phyloP scores from a whole-genome alignment of 2,329 filamentous ascomycete species.

The Aspergillus texensis region DNA sequence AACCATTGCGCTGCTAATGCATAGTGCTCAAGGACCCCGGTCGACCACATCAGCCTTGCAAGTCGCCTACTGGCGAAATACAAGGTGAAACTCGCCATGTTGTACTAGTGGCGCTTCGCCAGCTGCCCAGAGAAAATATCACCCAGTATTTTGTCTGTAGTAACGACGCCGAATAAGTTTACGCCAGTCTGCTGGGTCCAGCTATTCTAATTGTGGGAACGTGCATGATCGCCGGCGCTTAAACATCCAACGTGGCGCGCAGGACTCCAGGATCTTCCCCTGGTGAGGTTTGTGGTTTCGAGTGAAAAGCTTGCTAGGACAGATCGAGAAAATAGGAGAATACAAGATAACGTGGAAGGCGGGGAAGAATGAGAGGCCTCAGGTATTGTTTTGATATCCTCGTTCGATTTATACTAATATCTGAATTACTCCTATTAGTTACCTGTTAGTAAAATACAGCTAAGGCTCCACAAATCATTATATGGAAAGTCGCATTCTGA shows the following conservation, averaged over 20 bases:
- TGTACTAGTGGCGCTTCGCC: background rate
- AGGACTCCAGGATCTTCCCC: background rate
- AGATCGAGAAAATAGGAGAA: background rate
- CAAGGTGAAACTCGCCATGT: background rate
- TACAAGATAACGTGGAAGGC: background rate
- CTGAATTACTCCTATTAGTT: background rate
- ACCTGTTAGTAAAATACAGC: too few species aligned
- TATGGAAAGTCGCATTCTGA: background rate
- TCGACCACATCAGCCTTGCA: slow-evolving; percentile 14
- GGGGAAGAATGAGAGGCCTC: background rate
- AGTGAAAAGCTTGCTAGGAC: background rate
- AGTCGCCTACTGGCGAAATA: slow-evolving; percentile 4
- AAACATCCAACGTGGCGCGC: background rate
- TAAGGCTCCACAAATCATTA: background rate
- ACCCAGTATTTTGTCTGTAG: background rate
- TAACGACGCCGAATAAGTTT: background rate
- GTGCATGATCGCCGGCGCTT: background rate
- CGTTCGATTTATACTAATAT: background rate
- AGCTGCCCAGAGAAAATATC: background rate
- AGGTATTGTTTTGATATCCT: background rate
- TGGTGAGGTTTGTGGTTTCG: background rate
- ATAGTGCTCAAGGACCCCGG: background rate
- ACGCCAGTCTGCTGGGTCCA: background rate
- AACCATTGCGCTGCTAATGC: background rate
- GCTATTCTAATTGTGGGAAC: background rate